phyloP scores from a whole-genome alignment of 176 grass and related monocot species.

The Dactylis glomerata region DNA sequence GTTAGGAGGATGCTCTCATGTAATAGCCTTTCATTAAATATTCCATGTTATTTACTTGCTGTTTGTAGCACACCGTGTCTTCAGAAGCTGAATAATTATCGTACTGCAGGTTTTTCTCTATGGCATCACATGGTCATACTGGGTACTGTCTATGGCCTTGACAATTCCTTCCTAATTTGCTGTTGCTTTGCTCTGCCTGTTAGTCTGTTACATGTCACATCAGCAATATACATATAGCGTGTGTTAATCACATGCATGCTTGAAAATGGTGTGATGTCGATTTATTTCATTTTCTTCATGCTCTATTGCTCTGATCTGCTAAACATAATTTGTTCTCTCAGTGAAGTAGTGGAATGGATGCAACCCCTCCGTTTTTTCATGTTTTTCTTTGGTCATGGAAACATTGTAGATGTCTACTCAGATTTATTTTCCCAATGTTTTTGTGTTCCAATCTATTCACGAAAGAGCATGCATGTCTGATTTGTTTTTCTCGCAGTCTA shows the following conservation, averaged over 20 bases:
- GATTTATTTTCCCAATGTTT: neutral
- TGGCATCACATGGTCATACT: conserved; percentile 79
- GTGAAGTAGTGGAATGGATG: no score
- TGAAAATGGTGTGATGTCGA: no score
- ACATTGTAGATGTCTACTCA: neutral
- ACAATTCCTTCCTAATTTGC: no score
- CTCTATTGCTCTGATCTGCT: no score
- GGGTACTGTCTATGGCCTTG: conserved; percentile 49
- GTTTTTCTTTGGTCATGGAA: neutral
- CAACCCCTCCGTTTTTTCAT: neutral
- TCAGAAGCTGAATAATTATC: conserved; percentile 17
- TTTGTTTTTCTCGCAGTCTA: neutral
- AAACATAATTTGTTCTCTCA: no score
- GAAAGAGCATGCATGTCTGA: neutral
- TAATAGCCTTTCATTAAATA: conserved; percentile 31
- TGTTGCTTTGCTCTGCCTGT: no score
- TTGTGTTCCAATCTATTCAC: neutral
- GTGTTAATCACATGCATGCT: no score
- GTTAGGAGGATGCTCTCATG: conserved; percentile 72
- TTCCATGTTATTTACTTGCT: neutral
- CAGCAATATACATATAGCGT: no score
- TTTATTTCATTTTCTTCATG: no score
- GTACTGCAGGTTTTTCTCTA: conserved; percentile 84
- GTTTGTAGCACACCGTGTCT: neutral
- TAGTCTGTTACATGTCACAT: no score